These are phyloP conservation scores for Talaromyces sp. DNA, from an alignment of 2,329 filamentous ascomycete genomes.

Conservation along the genomic window DNA sequence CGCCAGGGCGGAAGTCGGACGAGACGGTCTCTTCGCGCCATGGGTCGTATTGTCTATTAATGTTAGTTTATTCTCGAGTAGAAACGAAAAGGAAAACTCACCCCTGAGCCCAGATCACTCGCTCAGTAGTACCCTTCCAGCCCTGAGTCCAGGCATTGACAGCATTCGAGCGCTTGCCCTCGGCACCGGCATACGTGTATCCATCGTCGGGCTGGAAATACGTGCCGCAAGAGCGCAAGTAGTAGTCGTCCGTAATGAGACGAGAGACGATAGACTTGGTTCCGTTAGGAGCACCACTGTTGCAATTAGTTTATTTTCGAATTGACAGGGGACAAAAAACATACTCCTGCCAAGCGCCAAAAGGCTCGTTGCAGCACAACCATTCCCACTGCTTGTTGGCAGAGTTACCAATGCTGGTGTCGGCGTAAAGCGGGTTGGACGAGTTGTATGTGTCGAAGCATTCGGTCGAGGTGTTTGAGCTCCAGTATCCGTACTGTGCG, in stretches of 20 bases:
- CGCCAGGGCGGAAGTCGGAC: conserved; percentile 49
- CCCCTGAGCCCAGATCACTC: conserved; percentile 56
- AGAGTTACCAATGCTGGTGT: conserved; percentile 43
- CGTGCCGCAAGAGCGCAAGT: conserved; percentile 50
- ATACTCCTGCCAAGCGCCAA: conserved; percentile 52
- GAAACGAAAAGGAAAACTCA: conserved; percentile 15
- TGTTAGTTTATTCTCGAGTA: neutral
- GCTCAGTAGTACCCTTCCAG: conserved; percentile 48
- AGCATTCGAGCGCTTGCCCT: conserved; percentile 42
- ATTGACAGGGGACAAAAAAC: conserved; percentile 11
- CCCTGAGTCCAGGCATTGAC: conserved; percentile 53
- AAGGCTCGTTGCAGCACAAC: conserved; percentile 61
- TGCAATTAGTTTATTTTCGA: conserved; percentile 15
- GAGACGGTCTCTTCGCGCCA: conserved; percentile 53
- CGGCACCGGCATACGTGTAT: conserved; percentile 46
- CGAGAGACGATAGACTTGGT: conserved; percentile 48
- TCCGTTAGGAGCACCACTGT: conserved; percentile 43
- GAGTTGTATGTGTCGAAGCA: conserved; percentile 53
- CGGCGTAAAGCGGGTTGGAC: conserved; percentile 46
- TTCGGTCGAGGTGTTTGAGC: conserved; percentile 34
- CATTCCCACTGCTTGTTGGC: conserved; percentile 54
- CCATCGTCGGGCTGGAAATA: conserved; percentile 50
- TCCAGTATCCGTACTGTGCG: conserved; percentile 45
- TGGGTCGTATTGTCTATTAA: conserved; percentile 49
- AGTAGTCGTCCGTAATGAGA: conserved; percentile 48